These are phyloP conservation scores for Pythium pyrilobum DNA, from an alignment of 352 stramenopile species.

Conservation along the genomic window DNA sequence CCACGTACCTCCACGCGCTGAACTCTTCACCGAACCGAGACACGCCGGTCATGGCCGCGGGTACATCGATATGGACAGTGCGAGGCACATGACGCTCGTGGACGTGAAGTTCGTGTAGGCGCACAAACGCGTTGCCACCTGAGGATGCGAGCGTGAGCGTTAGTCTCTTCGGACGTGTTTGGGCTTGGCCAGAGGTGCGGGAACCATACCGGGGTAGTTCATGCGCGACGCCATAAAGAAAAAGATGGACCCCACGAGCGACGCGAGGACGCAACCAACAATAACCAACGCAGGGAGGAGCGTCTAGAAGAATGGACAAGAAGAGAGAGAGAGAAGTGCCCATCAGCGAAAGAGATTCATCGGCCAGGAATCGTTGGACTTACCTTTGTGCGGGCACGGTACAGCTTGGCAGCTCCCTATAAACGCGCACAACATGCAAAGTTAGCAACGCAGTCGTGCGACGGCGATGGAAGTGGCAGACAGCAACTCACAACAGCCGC, in stretches of 20 bases:
- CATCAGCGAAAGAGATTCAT: not conserved
- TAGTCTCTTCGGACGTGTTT: not conserved
- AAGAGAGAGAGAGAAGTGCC: not conserved
- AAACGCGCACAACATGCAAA: not conserved
- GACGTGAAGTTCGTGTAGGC: constrained; percentile 44
- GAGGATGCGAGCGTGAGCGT: not conserved
- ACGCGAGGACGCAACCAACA: constrained; percentile 40
- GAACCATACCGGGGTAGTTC: constrained; percentile 91
- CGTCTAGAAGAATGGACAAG: constrained; percentile 22
- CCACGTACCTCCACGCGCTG: constrained; percentile 50
- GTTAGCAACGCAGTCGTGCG: not conserved
- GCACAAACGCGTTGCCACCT: constrained; percentile 66
- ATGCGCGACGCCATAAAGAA: constrained; percentile 68
- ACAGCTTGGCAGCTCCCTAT: constrained; percentile 68
- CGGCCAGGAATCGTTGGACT: not conserved
- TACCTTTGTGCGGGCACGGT: constrained; percentile 54
- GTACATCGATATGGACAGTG: constrained; percentile 90
- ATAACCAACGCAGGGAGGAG: constrained; percentile 47
- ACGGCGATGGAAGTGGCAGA: no score
- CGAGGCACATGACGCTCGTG: constrained; percentile 26
- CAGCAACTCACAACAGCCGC: constrained; percentile 74
- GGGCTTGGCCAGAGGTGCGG: not conserved
- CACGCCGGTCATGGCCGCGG: constrained; percentile 93
- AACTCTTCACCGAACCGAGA: constrained; percentile 86
- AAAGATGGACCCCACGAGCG: constrained; percentile 37